A percentile compares a stretch with the other conserved stretches of the same genome.
Conservation (phyloP, 2,329 filamentous ascomycete genomes). For the Fusarium anguioides region DNA sequence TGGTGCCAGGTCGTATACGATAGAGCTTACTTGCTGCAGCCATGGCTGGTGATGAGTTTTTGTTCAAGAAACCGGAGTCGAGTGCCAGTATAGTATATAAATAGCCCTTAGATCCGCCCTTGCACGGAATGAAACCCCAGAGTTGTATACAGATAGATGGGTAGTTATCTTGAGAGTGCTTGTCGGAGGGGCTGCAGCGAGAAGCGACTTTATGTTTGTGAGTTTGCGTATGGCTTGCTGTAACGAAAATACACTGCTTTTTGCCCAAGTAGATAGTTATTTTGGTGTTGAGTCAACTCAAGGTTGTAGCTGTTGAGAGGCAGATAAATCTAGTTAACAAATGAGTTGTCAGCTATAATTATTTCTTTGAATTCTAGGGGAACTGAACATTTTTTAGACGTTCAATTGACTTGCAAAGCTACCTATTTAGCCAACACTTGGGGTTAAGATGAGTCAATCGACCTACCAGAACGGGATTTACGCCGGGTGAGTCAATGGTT, state of each 20-base stretch:
- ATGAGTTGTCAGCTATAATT: background rate
- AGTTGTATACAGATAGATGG: background rate
- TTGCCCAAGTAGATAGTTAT: too few species aligned
- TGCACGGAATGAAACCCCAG: background rate
- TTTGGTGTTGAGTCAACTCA: background rate
- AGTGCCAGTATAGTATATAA: background rate
- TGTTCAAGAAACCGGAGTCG: background rate
- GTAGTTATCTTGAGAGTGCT: too few species aligned
- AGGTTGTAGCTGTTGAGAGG: background rate
- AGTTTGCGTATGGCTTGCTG: too few species aligned
- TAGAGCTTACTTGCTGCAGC: slow-evolving; percentile 25
- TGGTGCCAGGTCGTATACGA: slow-evolving; percentile 48
- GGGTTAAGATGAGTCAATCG: background rate
- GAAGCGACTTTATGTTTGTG: too few species aligned
- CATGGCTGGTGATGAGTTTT: slow-evolving; percentile 1
- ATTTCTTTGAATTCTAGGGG: background rate
- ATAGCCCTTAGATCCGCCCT: background rate
- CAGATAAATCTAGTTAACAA: background rate
- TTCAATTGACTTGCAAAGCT: background rate
- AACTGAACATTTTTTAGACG: background rate
- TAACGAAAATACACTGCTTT: too few species aligned
- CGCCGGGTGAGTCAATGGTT: slow-evolving; percentile 36
- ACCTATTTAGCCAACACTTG: background rate
- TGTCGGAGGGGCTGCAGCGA: too few species aligned
- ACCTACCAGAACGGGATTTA: slow-evolving; percentile 30